These are phyloP conservation scores for Aspergillus udagawae DNA, from an alignment of 2,329 filamentous ascomycete genomes.

Conservation along the genomic window DNA sequence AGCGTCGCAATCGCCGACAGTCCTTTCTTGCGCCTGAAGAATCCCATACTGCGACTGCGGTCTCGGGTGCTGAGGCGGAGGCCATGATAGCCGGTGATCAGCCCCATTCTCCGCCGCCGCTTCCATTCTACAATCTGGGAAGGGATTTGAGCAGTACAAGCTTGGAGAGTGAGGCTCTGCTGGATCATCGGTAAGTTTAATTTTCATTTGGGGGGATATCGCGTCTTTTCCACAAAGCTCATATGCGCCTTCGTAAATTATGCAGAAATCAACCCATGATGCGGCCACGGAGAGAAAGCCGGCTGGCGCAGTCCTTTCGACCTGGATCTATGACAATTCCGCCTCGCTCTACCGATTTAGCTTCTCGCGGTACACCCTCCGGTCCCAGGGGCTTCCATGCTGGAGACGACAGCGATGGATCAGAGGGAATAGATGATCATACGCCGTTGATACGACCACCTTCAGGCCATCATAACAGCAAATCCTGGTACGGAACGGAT, in stretches of 20 bases:
- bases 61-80: constrained; percentile 39
- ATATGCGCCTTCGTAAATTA: constrained; percentile 1
- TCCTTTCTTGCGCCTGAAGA: constrained; percentile 71
- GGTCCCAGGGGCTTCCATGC: constrained; percentile 22
- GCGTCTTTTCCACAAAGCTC: constrained; percentile 10
- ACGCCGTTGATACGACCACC: constrained; percentile 50
- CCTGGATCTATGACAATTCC: constrained; percentile 28
- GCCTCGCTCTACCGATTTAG: constrained; percentile 44
- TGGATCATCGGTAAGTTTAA: constrained; percentile 73
- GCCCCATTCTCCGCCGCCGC: constrained; percentile 23
- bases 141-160: constrained; percentile 75
- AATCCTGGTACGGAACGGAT: constrained; percentile 33
- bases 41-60: constrained; percentile 43
- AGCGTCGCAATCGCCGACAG: constrained; percentile 74
- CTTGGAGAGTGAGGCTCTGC: constrained; percentile 78
- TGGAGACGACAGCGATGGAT: constrained; percentile 26
- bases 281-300: constrained; percentile 59
- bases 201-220: not conserved
- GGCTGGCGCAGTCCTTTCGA: constrained; percentile 37
- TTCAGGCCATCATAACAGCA: constrained; percentile 30
- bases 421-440: constrained; percentile 44
- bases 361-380: constrained; percentile 30
- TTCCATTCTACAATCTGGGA: constrained; percentile 53
- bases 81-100: constrained; percentile 27
- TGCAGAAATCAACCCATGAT: constrained; percentile 57